Conservation (phyloP, 75 land plant genomes). For the Pinus taeda region DNA sequence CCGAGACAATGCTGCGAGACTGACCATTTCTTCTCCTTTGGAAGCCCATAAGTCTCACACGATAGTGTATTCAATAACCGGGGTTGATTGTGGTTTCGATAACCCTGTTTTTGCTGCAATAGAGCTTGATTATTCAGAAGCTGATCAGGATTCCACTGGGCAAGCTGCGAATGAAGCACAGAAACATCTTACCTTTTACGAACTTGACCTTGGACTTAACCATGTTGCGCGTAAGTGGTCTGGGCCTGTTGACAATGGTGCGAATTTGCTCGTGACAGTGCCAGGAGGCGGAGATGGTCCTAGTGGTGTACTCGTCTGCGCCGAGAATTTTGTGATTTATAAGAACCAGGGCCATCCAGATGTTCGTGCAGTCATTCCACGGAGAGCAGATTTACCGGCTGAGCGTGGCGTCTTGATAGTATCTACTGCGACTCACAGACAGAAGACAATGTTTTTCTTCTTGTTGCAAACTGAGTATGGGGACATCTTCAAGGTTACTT, state of each 20-base stretch:
- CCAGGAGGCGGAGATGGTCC: constrained; percentile 99
- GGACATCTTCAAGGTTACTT: constrained; percentile 90
- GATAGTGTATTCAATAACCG: constrained; percentile 79
- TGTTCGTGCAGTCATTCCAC: constrained; percentile 90
- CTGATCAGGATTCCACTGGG: constrained; percentile 96
- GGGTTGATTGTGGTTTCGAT: constrained; percentile 97
- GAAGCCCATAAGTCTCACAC: constrained; percentile 99
- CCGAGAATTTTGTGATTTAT: constrained; percentile 97
- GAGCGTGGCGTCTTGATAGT: constrained; percentile 94
- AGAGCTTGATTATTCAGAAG: constrained; percentile 97
- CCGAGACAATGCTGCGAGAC: constrained; percentile 90
- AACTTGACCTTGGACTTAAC: constrained; percentile 96
- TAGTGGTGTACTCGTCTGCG: constrained; percentile 95
- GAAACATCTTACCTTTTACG: constrained; percentile 97
- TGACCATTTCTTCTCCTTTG: constrained; percentile 93
- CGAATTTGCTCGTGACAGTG: constrained; percentile 89
- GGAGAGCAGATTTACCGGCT: constrained; percentile 85
- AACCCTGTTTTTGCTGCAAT: constrained; percentile 99
- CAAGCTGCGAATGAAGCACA: constrained; percentile 94
- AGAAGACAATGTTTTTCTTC: constrained; percentile 90
- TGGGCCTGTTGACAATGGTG: constrained; percentile 94
- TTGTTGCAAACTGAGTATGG: constrained; percentile 98
- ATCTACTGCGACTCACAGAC: constrained; percentile 88
- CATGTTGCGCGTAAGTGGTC: constrained; percentile 99
- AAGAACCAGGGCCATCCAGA: constrained; percentile 96